Conservation (phyloP, 2,329 filamentous ascomycete species). For the Colletotrichum karsti region DNA sequence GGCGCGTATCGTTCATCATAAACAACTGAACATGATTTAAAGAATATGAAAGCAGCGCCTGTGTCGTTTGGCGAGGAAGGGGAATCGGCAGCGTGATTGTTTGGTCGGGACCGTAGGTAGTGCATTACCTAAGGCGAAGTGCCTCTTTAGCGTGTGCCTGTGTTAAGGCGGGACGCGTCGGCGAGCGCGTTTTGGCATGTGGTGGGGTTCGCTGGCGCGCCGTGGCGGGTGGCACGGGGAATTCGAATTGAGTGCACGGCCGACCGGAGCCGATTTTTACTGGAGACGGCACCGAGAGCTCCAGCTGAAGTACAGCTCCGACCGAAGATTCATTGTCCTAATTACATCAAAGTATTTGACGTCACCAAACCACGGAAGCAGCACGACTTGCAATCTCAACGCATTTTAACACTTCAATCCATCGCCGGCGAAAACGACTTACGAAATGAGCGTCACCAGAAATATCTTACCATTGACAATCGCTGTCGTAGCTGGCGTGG, state of each 20-base stretch:
- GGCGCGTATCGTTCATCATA: slow-evolving; percentile 31
- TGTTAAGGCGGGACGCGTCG: slow-evolving; percentile 20
- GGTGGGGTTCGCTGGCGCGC: slow-evolving; percentile 15
- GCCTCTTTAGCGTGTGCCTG: not conserved
- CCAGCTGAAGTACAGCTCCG: not conserved
- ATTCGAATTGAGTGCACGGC: slow-evolving; percentile 1
- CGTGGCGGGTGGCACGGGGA: slow-evolving; percentile 12
- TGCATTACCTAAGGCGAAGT: slow-evolving; percentile 16
- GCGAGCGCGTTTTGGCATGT: slow-evolving; percentile 25
- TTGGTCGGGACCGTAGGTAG: too few relatives aligned
- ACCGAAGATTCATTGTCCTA: not conserved
- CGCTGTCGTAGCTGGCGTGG: slow-evolving; percentile 16
- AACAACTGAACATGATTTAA: slow-evolving; percentile 5
- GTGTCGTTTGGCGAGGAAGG: not conserved
- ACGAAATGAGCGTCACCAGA: slow-evolving; percentile 10
- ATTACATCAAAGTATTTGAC: slow-evolving; percentile 1
- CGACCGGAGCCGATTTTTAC: slow-evolving; percentile 3
- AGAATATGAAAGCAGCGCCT: not conserved
- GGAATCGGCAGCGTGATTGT: too few relatives aligned
- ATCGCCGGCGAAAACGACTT: too few relatives aligned
- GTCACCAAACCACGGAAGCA: too few relatives aligned
- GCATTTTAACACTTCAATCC: not conserved
- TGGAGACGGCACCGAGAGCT: slow-evolving; percentile 9
- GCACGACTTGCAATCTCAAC: too few relatives aligned
- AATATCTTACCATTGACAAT: slow-evolving; percentile 15